A percentile compares a stretch with the other conserved stretches of the same genome.
Evolutionary conservation across 1,139 yeast genomes (phyloP).

Genomic region (Lodderomyces metapsilosis): DNA sequence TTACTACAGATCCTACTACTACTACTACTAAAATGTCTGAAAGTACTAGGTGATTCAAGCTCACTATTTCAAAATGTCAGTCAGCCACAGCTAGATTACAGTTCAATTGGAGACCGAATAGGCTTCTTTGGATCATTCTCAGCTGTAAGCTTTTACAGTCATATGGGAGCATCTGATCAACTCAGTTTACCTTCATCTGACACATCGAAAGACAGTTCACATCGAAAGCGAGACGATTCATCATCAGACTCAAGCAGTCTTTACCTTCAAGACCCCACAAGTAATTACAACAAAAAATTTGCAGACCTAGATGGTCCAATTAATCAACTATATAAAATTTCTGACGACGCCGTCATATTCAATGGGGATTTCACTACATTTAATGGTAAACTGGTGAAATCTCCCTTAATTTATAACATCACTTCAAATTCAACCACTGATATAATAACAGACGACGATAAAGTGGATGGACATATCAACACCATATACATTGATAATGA

Average conservation of each 20-base stretch:
- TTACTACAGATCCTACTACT: slow-evolving; percentile 5
- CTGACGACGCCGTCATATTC: slow-evolving; percentile 35
- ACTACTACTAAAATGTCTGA: slow-evolving; percentile 5
- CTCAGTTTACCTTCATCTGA: slow-evolving; percentile 17
- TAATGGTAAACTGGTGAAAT: slow-evolving; percentile 34
- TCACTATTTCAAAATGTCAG: slow-evolving; percentile 14
- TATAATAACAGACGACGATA: slow-evolving; percentile 31
- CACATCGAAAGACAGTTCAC: background rate
- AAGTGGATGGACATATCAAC: slow-evolving; percentile 48
- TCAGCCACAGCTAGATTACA: slow-evolving; percentile 34
- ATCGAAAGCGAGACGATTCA: background rate
- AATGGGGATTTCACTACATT: slow-evolving; percentile 43
- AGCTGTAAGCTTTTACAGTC: slow-evolving; percentile 57
- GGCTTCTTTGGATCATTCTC: slow-evolving; percentile 67
- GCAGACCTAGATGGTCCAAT: slow-evolving; percentile 36
- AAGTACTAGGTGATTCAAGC: slow-evolving; percentile 3
- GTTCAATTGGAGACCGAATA: slow-evolving; percentile 39
- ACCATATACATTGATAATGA: slow-evolving; percentile 48
- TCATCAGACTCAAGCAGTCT: slow-evolving; percentile 17
- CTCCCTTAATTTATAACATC: slow-evolving; percentile 57
- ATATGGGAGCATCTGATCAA: slow-evolving; percentile 45
- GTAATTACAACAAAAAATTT: slow-evolving; percentile 28
- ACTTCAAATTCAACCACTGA: slow-evolving; percentile 41
- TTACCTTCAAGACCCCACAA: slow-evolving; percentile 29
- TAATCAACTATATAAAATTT: slow-evolving; percentile 27